Percentiles rank a stretch among this genome's conserved stretches.
Conservation (phyloP, 192 early-diverging fungal species). For the Backusella luteola region DNA sequence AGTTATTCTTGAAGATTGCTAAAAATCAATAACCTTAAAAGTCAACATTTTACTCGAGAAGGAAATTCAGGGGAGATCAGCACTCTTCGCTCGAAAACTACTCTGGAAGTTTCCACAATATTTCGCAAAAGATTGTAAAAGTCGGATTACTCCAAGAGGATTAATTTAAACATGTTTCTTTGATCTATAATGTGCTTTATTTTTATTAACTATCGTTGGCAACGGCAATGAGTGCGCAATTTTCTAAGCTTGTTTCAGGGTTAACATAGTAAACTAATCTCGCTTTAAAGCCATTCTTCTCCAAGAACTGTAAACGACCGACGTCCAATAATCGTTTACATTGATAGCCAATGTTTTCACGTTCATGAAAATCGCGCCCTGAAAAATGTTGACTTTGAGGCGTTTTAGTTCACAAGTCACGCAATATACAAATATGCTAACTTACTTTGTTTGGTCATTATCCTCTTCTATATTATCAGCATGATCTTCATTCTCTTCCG, state of each 20-base stretch:
- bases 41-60: background rate
- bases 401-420: background rate
- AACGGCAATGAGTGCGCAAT: conserved; percentile 66
- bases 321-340: conserved; percentile 80
- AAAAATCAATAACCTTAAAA: background rate
- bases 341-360: conserved; percentile 64
- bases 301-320: conserved; percentile 62
- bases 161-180: background rate
- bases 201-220: conserved; percentile 12
- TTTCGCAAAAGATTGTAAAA: too few relatives aligned
- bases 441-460: conserved; percentile 34
- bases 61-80: background rate
- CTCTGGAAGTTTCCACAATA: background rate
- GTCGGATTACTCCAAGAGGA: background rate
- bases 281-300: conserved; percentile 56
- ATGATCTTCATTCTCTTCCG: conserved; percentile 24
- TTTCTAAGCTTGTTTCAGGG: conserved; percentile 65
- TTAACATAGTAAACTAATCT: conserved; percentile 77
- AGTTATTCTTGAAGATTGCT: background rate
- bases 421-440: background rate
- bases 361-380: conserved; percentile 56
- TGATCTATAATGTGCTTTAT: background rate
- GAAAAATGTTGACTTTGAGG: conserved; percentile 62
- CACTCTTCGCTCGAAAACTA: background rate
- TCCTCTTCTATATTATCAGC: conserved; percentile 40